Percentiles rank a stretch among this genome's conserved stretches.
Evolutionary conservation across 805 yeast genomes (phyloP).

Genomic region (Soucietia sequanensis): DNA sequence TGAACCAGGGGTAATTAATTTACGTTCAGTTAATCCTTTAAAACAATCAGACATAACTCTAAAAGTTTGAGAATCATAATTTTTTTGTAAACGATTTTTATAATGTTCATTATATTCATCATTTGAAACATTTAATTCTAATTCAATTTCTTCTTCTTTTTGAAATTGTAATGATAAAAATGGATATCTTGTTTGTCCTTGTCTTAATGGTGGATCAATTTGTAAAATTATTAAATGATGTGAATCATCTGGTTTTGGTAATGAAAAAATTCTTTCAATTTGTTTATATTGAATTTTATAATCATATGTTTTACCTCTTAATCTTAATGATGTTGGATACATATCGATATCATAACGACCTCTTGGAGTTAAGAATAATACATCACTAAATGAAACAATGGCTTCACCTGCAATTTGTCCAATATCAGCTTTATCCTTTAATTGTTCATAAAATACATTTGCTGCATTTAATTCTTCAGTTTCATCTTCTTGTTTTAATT

Average conservation of each 20-base stretch:
- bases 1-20: slow-evolving; percentile 80
- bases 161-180: slow-evolving; percentile 87
- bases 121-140: slow-evolving; percentile 82
- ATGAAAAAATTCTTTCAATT: slow-evolving; percentile 83
- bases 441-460: slow-evolving; percentile 80
- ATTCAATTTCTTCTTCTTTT: slow-evolving; percentile 86
- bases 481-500: slow-evolving; percentile 34
- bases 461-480: slow-evolving; percentile 67
- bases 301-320: slow-evolving; percentile 97
- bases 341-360: slow-evolving; percentile 98
- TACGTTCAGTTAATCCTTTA: slow-evolving; percentile 85
- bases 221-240: slow-evolving; percentile 87
- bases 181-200: slow-evolving; percentile 96
- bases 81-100: slow-evolving; percentile 69
- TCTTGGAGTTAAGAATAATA: slow-evolving; percentile 92
- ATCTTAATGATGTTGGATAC: slow-evolving; percentile 80
- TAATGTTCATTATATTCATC: slow-evolving; percentile 76
- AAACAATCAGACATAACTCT: slow-evolving; percentile 84
- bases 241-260: slow-evolving; percentile 92
- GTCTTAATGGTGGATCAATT: slow-evolving; percentile 95
- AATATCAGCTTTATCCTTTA: slow-evolving; percentile 90
- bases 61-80: slow-evolving; percentile 81
- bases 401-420: slow-evolving; percentile 95
- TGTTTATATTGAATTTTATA: slow-evolving; percentile 90
- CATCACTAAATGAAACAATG: slow-evolving; percentile 87